Base-by-base conservation (phyloP, 139 green algal species). In the Astrephomene gubernaculifera region DNA sequence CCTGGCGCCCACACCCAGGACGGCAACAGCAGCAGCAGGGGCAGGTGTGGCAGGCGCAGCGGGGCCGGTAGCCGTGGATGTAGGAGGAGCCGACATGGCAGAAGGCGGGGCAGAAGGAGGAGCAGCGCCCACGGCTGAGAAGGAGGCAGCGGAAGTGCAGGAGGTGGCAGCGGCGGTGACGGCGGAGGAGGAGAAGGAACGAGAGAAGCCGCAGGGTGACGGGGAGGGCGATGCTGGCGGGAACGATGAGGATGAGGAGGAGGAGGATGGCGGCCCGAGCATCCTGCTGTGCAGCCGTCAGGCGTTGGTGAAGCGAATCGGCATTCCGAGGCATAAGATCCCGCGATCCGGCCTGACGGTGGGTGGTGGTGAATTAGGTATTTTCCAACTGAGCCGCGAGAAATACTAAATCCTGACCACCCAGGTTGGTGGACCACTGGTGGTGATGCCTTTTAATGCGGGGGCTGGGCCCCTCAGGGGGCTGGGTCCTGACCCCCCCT, bases 241-340 rank as follows among this genome's bases (percentile, higher is more conserved):
- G 22, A 38, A 24, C n/a, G 68, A 36, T 38, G 68, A 5, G 38
- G 68, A 25, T 22, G 68, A 12, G 35, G 74, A 57, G 35, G 54
- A 60, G 35, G 72, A 73, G 41, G 69, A 70, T 4, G 57, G 27
- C 21, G 87, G 86, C 29, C 41, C 78, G 5, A 81, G 69, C 75
- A 53, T 97, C 43, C 81, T 96, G 22, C 88, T 98, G 86, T 86
- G 94, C 33, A 96, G 94, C 12, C 29, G 44, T 27, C 44, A 74
- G 0, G 95, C 94, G 61, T 43, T 83, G 44, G 92, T 98, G 78
- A 97, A 98, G 90, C 88, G 90, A 43, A 92, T 87, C 3, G 29
- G 87, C 29, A 86, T 97, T 33, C 67, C 64, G 5, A 68, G 86
- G 31, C 96, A 27, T 2, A 39, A 44, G 33, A 71, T 75, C 64